A percentile compares a stretch with the other conserved stretches of the same genome.
phyloP scores from a whole-genome alignment of 164 flowering plant genomes.

The Taxillus chinensis region DNA sequence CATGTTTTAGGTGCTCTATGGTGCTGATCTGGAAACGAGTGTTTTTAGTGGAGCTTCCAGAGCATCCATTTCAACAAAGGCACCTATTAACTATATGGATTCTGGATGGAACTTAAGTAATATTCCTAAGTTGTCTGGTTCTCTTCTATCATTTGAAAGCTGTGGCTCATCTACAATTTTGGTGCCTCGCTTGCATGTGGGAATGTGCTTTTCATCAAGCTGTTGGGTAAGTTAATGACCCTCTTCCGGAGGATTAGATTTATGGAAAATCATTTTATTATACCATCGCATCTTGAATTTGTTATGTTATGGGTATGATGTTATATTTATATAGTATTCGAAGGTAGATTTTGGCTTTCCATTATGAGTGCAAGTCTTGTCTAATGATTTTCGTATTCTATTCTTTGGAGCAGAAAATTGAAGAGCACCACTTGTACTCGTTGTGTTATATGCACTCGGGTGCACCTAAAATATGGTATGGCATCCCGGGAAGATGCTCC shows the following conservation, averaged over 20 bases:
- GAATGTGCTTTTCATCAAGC: conserved; percentile 83
- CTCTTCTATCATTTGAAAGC: conserved; percentile 67
- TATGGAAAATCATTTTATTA: neutral
- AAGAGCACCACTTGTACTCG: conserved; percentile 43
- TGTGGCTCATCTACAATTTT: conserved; percentile 26
- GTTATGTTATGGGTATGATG: too few species aligned
- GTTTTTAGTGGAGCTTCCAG: conserved; percentile 54
- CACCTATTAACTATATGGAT: conserved; percentile 13
- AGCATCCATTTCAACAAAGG: conserved; percentile 9
- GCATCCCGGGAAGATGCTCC: conserved; percentile 23
- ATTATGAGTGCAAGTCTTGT: neutral
- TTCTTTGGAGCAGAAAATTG: conserved; percentile 30
- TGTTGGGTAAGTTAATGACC: conserved; percentile 39
- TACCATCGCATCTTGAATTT: too few species aligned
- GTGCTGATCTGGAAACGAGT: conserved; percentile 35
- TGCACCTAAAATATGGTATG: conserved; percentile 47
- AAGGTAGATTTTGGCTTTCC: neutral
- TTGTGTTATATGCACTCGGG: conserved; percentile 45
- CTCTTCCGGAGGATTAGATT: neutral
- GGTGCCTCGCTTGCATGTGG: conserved; percentile 54
- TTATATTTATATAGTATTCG: neutral
- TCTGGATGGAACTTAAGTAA: conserved; percentile 84
- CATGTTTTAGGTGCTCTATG: conserved; percentile 54
- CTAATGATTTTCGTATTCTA: neutral
- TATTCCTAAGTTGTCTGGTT: conserved; percentile 46